Evolutionary conservation across 2,329 filamentous ascomycete species (phyloP), one percentile per base, ranked within the genome.

Genomic region (Albophoma yamanashiensis): DNA sequence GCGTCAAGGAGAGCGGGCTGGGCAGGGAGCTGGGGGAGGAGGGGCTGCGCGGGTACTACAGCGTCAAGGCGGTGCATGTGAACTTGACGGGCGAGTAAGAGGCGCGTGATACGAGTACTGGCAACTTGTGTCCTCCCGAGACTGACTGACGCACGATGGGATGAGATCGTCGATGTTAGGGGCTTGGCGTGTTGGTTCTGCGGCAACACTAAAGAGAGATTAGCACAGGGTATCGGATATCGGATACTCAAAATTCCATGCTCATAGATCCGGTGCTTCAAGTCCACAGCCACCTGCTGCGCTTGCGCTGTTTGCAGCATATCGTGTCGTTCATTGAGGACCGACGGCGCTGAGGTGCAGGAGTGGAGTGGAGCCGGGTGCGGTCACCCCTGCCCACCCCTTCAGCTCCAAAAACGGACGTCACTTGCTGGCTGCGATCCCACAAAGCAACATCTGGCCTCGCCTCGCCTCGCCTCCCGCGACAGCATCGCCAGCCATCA

Each of bases 1-100:
- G 77, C 4, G 73, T 78, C 12, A 79, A 79, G 69, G 76, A 79
- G 68, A 79, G 77, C 57, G 77, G 77, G 20, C 75, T 79, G 39
- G 77, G 77, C 0, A 67, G 76, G 9, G 77, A 79, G 59, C 64
- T 78, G 20, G 77, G 77, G 42, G 76, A 79, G 65, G 76, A 76
- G 8, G 77, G 76, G 4, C 68, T 79, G 7, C 73, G 71, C 7
- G 76, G 72, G 0, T 79, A 79, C 58, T 70, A 73, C 2, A 73
- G 78, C 59, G 76, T 74, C 25, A 79, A 79, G 68, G 72, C 76
- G 0, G 69, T 79, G 3, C 75, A 81, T 59, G 71, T 79, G 25
- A 79, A 79, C 45, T 66, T 79, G 65, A 38, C 50, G 31, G 50
- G 31, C 31, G 50, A 38, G 31, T 55, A 11, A 36, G 1, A 7